Base-by-base conservation (phyloP, 2,329 filamentous ascomycete genomes). In the Xylaria sp. region DNA sequence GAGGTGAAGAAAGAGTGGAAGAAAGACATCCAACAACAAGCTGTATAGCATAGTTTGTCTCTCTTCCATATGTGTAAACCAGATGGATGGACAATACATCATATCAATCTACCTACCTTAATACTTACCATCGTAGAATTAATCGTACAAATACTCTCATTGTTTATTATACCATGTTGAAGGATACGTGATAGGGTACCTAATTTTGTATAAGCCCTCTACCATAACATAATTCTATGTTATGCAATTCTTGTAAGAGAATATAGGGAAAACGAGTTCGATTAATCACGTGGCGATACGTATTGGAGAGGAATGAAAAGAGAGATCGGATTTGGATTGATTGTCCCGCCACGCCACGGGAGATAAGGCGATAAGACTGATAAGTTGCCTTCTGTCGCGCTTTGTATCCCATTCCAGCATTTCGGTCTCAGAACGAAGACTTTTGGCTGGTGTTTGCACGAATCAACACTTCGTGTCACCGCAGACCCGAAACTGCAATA, bases 1-100 rank as follows among this genome's bases (percentile, higher is more conserved):
- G 76, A 79, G 42, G 78, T 84, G 11, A 83, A 82, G 75, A 75
- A 76, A 62, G 79, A 81, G 53, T 85, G 81, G 76, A 55, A 77
- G 67, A 69, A 71, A 45, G 76, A 78, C 2, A 74, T 77, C 2
- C 39, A 11, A 30, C 57, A 50, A 50, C 5, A 39, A 30, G 45
- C 48, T 3, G n/a, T 17, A 51, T 62, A 45, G n/a, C 8, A 36
- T 55, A 27, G 27, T 19, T 11, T 42, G 17, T 42, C 39, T 17
- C 12, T 42, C 17, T 42, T 42, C 39, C 14, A 42, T 6, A 42
- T 6, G 4, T 47, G 24, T 27, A 27, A 2, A 27, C 4, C 42
- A n/a, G 7, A 47, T 47, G n/a, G 24, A 4, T 7, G 32, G 32
- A 9, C 32, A 4, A 34, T n/a, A n/a, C n/a, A 27, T 27, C 24